Percentiles rank a stretch among this genome's conserved stretches.
phyloP scores from a whole-genome alignment of 208 protist genomes.

The Angomonas deanei region DNA sequence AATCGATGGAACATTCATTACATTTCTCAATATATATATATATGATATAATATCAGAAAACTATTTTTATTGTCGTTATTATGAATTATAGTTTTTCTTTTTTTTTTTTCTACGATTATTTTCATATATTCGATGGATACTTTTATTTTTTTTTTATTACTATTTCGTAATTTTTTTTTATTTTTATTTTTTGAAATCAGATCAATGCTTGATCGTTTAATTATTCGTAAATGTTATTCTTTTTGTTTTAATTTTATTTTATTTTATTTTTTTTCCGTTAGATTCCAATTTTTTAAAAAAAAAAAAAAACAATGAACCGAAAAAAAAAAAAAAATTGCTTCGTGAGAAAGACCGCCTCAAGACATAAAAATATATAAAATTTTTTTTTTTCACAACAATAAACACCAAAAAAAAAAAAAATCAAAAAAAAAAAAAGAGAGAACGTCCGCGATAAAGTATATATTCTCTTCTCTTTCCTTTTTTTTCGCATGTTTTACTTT shows the following conservation, averaged over 20 bases:
- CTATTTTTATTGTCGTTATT: not conserved
- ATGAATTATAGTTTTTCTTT: not conserved
- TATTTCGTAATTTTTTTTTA: not conserved
- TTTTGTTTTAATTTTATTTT: too few species aligned
- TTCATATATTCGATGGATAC: not conserved
- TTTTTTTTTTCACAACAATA: not conserved
- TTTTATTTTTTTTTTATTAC: not conserved
- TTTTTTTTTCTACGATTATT: not conserved
- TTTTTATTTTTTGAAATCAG: not conserved
- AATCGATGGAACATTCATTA: too few species aligned
- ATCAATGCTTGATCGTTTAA: too few species aligned
- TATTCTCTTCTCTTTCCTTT: too few species aligned
- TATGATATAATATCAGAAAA: not conserved
- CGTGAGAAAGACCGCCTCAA: not conserved
- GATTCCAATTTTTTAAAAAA: not conserved
- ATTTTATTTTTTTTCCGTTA: not conserved
- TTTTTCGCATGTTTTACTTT: too few species aligned
- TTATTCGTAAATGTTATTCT: too few species aligned
- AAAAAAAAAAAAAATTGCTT: constrained; percentile 9
- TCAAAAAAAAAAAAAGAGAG: not conserved
- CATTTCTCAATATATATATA: not conserved
- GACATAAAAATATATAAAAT: not conserved
- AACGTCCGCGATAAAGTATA: too few species aligned
- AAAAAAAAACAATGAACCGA: constrained; percentile 5
- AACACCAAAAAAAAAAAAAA: not conserved